A percentile compares a stretch with the other conserved stretches of the same genome.
Conservation (phyloP, 345 rosid genomes). For the Durio zibethinus region DNA sequence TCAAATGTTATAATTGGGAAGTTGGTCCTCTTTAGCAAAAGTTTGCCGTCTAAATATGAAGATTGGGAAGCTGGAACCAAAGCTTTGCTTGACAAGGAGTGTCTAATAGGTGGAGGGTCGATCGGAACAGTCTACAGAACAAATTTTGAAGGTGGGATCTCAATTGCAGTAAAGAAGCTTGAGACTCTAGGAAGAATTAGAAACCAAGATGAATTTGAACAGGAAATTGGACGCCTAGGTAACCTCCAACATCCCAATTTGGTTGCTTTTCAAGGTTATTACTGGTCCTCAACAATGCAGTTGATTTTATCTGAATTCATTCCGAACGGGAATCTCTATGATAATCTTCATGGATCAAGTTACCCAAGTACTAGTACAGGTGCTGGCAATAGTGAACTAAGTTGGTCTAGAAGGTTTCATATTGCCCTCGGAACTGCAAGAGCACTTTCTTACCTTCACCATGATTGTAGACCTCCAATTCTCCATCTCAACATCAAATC, state of each 20-base stretch:
- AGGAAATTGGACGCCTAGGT: constrained; percentile 74
- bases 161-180: constrained; percentile 93
- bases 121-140: constrained; percentile 82
- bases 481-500: constrained; percentile 94
- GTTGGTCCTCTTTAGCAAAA: constrained; percentile 92
- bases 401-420: constrained; percentile 83
- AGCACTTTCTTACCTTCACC: constrained; percentile 88
- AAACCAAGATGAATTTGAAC: constrained; percentile 90
- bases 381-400: constrained; percentile 53
- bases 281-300: constrained; percentile 85
- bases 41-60: constrained; percentile 84
- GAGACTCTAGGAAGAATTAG: constrained; percentile 81
- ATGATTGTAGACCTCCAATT: constrained; percentile 83
- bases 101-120: constrained; percentile 78
- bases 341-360: constrained; percentile 58
- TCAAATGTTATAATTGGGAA: constrained; percentile 78
- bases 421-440: constrained; percentile 85
- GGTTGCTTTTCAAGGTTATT: constrained; percentile 82
- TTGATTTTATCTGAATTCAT: constrained; percentile 71
- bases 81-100: constrained; percentile 88
- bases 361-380: constrained; percentile 65
- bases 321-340: constrained; percentile 72
- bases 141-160: constrained; percentile 79
- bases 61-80: constrained; percentile 96
- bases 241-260: constrained; percentile 70